Evolutionary conservation across 192 early-diverging fungal genomes (phyloP).

Genomic region (Coemansia sp.): DNA sequence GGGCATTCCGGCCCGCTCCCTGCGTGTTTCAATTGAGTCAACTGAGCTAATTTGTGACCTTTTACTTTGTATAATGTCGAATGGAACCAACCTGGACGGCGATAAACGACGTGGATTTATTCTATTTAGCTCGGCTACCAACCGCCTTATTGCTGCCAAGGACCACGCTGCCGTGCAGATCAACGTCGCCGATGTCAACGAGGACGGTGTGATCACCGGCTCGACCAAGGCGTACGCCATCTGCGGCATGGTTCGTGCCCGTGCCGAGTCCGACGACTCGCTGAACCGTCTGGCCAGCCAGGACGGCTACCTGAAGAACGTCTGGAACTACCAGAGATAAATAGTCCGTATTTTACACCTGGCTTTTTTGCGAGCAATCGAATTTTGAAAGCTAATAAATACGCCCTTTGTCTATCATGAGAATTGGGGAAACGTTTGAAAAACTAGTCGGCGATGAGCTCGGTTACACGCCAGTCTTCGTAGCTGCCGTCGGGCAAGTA

Average conservation of each 20-base stretch:
- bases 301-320: slow-evolving; percentile 74
- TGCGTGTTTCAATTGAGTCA: too few species aligned
- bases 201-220: slow-evolving; percentile 72
- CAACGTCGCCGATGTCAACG: slow-evolving; percentile 93
- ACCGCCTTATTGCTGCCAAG: slow-evolving; percentile 97
- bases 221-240: slow-evolving; percentile 66
- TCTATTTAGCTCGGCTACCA: slow-evolving; percentile 77
- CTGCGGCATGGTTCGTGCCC: slow-evolving; percentile 86
- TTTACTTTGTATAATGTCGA: too few species aligned
- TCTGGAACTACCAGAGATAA: slow-evolving; percentile 76
- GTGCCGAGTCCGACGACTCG: slow-evolving; percentile 93
- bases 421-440: not conserved
- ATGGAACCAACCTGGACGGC: too few species aligned
- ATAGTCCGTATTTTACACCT: not conserved
- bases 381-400: not conserved
- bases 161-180: slow-evolving; percentile 96
- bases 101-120: not conserved
- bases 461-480: slow-evolving; percentile 92
- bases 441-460: slow-evolving; percentile 75
- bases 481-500: slow-evolving; percentile 91
- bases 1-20: not conserved
- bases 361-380: not conserved
- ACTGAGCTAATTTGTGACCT: too few species aligned
- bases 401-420: not conserved
- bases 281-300: slow-evolving; percentile 89